Evolutionary conservation across 805 yeast genomes (phyloP), one percentile per base, ranked within the genome.

Genomic region (Hanseniaspora occidentalis): DNA sequence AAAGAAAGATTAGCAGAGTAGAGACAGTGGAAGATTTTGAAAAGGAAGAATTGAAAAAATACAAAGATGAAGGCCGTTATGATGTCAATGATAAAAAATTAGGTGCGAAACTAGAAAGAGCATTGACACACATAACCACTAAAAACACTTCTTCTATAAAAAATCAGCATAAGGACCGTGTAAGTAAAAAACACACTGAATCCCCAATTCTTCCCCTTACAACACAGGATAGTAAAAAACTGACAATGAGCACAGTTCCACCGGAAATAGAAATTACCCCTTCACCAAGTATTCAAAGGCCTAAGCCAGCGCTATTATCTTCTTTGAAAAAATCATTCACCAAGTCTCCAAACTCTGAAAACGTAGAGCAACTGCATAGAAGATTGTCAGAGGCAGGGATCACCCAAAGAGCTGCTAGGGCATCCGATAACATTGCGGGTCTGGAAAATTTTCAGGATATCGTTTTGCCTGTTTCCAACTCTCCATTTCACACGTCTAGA

Each of bases 341-440:
- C 2, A 47, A 45, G 5, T 45, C 41, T 9, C 37, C 47, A 31
- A 43, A 42, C 2, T 50, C 58, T 13, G 42, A 45, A n/a, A 52
- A 59, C 19, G 42, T 49, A 1, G 42, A 47, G 13, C 66, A 61
- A 18, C 50, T 67, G 27, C 45, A 49, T 8, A 51, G 57, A 16
- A 52, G 62, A 16, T 41, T 68, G 16, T 49, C 55, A 7, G 55
- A 54, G 11, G 67, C 67, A 6, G 62, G 62, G 23, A 62, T 70
- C 38, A 63, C 72, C 1, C 45, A 47, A 8, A 58, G 53, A 25
- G 72, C 73, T 2, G 70, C 69, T 2, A 49, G 52, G 6, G 62
- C 67, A 38, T 54, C 74, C 0, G 64, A 70, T 45, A 62, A 61
- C 40, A 62, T 68, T 34, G 73, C 74, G 2, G 75, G 74, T 4